Conservation (phyloP, 2,329 filamentous ascomycete genomes). For the Penicillium sp. region DNA sequence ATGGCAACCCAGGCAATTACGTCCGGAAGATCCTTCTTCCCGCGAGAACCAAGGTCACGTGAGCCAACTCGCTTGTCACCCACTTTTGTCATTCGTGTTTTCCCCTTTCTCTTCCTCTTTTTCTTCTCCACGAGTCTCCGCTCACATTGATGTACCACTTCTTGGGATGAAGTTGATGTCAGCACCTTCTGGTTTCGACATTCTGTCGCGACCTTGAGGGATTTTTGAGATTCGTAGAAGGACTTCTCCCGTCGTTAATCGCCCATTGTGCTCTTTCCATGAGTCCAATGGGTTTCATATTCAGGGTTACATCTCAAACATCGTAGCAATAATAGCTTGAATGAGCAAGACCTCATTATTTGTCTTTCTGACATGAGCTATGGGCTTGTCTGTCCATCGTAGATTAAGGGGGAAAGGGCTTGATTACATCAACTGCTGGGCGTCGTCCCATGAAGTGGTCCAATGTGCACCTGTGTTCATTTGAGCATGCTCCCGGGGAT, state of each 20-base stretch:
- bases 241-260: slow-evolving; percentile 50
- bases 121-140: slow-evolving; percentile 39
- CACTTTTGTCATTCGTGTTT: slow-evolving; percentile 10
- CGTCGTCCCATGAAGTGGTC: too few relatives aligned
- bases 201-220: slow-evolving; percentile 47
- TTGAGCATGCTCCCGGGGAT: not conserved
- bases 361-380: not conserved
- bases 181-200: slow-evolving; percentile 46
- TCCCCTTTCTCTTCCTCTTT: slow-evolving; percentile 18
- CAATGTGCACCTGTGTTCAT: not conserved
- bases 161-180: slow-evolving; percentile 40
- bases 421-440: not conserved
- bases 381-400: not conserved
- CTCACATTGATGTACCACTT: slow-evolving; percentile 38
- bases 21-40: slow-evolving; percentile 41
- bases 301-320: slow-evolving; percentile 45
- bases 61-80: slow-evolving; percentile 17
- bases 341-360: not conserved
- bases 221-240: slow-evolving; percentile 42
- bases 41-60: not conserved
- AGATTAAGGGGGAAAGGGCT: not conserved
- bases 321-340: not conserved
- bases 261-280: slow-evolving; percentile 49
- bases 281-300: slow-evolving; percentile 51
- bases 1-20: slow-evolving; percentile 36